Evolutionary conservation across 75 land plant genomes (phyloP).

Genomic region (Picea glauca): DNA sequence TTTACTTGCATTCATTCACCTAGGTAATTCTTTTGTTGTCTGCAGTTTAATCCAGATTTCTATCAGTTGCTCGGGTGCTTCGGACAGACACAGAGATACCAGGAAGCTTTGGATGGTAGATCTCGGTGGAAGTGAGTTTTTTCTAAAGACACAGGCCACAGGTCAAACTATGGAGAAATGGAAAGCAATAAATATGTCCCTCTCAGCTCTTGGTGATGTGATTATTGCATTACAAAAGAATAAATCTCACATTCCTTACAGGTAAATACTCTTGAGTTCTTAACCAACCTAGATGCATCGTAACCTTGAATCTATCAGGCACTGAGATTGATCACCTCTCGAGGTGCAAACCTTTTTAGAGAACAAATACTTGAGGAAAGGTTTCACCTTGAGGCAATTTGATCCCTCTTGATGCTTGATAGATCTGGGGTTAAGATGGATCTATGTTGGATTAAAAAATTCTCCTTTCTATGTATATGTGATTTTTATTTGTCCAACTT

Average conservation of each 20-base stretch:
- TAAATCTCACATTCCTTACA: neutral
- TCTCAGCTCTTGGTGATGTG: neutral
- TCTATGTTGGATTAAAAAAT: too few species aligned
- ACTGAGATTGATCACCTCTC: too few species aligned
- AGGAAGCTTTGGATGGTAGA: conserved; percentile 92
- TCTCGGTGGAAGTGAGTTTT: conserved; percentile 87
- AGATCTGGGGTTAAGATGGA: too few species aligned
- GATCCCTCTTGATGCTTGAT: too few species aligned
- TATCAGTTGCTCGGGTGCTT: conserved; percentile 25
- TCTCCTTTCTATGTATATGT: too few species aligned
- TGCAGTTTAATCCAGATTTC: conserved; percentile 54
- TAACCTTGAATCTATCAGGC: neutral
- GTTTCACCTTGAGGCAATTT: too few species aligned
- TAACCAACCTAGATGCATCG: conserved; percentile 26
- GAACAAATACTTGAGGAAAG: too few species aligned
- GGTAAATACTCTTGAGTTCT: conserved; percentile 28
- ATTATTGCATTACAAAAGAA: too few species aligned
- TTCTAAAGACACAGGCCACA: conserved; percentile 71
- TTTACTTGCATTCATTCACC: neutral
- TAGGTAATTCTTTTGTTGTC: neutral
- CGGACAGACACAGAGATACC: conserved; percentile 35
- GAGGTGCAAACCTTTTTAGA: too few species aligned
- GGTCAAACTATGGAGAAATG: conserved; percentile 21
- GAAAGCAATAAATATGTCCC: conserved; percentile 11
- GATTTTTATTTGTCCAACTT: too few species aligned